Conservation (phyloP, 805 yeast genomes). For the Metschnikowia picachoensis region DNA sequence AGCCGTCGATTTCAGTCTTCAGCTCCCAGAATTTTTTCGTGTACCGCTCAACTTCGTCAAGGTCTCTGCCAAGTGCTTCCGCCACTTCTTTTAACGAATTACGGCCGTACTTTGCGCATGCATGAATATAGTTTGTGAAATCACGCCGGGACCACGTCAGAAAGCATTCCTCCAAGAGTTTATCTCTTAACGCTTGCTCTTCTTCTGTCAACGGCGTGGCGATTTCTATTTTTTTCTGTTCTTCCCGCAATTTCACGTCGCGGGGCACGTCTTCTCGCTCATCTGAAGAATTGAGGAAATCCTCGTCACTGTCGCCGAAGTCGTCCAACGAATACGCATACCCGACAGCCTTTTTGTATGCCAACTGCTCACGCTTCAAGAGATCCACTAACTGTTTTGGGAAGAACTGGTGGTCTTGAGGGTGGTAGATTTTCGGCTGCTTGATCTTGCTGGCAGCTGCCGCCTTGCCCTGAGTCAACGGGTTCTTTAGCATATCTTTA, state of each 20-base stretch:
- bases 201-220: slow-evolving; percentile 61
- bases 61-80: slow-evolving; percentile 51
- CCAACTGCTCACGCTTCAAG: slow-evolving; percentile 61
- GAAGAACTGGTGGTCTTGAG: slow-evolving; percentile 75
- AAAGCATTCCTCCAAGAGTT: slow-evolving; percentile 54
- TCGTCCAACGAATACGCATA: slow-evolving; percentile 58
- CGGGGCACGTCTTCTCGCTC: slow-evolving; percentile 41
- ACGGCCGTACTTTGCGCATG: slow-evolving; percentile 65
- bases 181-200: slow-evolving; percentile 51
- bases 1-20: slow-evolving; percentile 59
- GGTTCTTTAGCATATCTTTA: slow-evolving; percentile 56
- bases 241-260: slow-evolving; percentile 40
- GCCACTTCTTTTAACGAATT: slow-evolving; percentile 48
- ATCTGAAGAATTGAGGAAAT: slow-evolving; percentile 34
- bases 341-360: slow-evolving; percentile 56
- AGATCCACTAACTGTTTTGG: slow-evolving; percentile 50
- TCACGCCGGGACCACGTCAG: slow-evolving; percentile 72
- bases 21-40: slow-evolving; percentile 61
- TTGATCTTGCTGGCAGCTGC: slow-evolving; percentile 11
- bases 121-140: slow-evolving; percentile 66
- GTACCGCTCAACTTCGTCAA: slow-evolving; percentile 58
- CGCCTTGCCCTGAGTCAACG: slow-evolving; percentile 13
- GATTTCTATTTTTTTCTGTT: slow-evolving; percentile 51
- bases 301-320: slow-evolving; percentile 54
- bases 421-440: slow-evolving; percentile 45